A percentile compares a stretch with the other conserved stretches of the same genome.
Conservation (phyloP, 768 basidiomycete species). For the Tricholoma bakamatsutake region DNA sequence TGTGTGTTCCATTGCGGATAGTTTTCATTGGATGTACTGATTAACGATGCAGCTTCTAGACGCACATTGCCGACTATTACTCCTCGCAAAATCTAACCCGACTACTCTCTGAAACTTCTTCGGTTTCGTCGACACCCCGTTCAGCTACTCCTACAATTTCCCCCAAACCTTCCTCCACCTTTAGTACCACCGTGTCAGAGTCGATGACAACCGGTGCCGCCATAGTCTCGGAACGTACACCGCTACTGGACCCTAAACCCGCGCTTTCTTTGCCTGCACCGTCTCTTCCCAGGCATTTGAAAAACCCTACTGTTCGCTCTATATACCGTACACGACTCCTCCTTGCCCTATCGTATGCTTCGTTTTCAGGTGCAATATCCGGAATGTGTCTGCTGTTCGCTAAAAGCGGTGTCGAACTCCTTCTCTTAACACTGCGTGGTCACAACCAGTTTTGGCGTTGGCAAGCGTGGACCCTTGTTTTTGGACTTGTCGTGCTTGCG, state of each 20-base stretch:
- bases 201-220: constrained; percentile 24
- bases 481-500: constrained; percentile 68
- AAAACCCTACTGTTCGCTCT: constrained; percentile 19
- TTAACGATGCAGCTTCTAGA: constrained; percentile 34
- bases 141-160: constrained; percentile 32
- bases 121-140: constrained; percentile 25
- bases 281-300: constrained; percentile 16
- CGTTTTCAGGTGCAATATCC: constrained; percentile 80
- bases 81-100: constrained; percentile 34
- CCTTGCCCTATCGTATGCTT: constrained; percentile 81
- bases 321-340: constrained; percentile 48
- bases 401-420: constrained; percentile 87
- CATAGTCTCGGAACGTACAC: constrained; percentile 48
- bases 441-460: constrained; percentile 80
- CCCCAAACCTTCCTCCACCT: constrained; percentile 22
- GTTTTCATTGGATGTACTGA: not conserved
- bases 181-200: constrained; percentile 28
- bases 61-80: constrained; percentile 67
- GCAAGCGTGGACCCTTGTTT: constrained; percentile 78
- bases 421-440: constrained; percentile 70
- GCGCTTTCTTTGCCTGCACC: constrained; percentile 24
- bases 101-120: constrained; percentile 12
- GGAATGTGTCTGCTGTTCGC: constrained; percentile 93
- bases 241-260: constrained; percentile 42
- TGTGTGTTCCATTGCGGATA: constrained; percentile 38